Evolutionary conservation across 768 basidiomycete species (phyloP), one percentile per base, ranked within the genome.

Genomic region (Tulasnella sp.): DNA sequence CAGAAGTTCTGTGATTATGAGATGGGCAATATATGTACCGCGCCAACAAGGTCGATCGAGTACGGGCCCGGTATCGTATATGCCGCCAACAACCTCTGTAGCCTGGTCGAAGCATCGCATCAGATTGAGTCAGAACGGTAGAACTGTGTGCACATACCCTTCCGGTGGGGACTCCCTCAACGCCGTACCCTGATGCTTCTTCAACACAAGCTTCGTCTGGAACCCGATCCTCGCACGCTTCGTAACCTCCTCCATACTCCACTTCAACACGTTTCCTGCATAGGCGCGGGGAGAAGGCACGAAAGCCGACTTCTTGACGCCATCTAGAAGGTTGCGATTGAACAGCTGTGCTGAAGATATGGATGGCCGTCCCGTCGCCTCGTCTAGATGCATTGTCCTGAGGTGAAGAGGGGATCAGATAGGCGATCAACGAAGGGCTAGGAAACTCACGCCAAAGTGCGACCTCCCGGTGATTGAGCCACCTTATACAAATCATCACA

Each of bases 71-170:
- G 83, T 56, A 85, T 83, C 0, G 82, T 82, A 60, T 87, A 85
- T 84, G 84, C 85, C 3, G 74, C 77, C 19, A 87, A 70, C 60
- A 86, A 84, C 36, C 86, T 83, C 60, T 85, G 83, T 14, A 86
- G 66, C 1, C 82, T 83, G n/a, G 2, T 35, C n/a, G 9, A 4
- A 25, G 11, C 27, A 12, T 12, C 6, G 4, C 7, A 23, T 29
- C 29, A 34, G 36, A 2, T 39, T 51, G 14, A 35, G 50, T 35
- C 17, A 35, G 36, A 42, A 27, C 32, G 37, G 12, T 8, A 34
- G 35, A 11, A 9, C 36, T 11, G 25, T 37, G 39, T 21, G 36
- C 19, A 27, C 41, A 6, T 43, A 43, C 41, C 11, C 36, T 17
- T 39, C 17, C 11, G 36, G 36, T 11, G 36, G 11, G 36, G 36